Base-by-base conservation (phyloP, 1,284 basidiomycete species). In the Austroboletus novae-zelandiae region DNA sequence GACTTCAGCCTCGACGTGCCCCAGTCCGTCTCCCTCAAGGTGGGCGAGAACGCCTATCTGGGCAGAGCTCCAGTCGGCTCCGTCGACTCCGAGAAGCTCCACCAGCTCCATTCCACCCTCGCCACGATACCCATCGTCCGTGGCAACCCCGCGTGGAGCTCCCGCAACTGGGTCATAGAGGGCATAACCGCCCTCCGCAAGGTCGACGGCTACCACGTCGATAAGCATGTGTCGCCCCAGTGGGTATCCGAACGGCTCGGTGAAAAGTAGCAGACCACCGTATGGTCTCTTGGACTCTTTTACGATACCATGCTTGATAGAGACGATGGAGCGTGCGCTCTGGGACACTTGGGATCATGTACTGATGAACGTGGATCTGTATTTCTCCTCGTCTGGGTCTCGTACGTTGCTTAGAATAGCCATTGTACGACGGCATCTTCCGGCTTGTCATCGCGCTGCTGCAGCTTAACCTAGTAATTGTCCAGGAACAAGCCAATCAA, bases 121-220 rank as follows among this genome's bases (percentile, higher is more conserved):
- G 56, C 64, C 18, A 48, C 56, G 5, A 57, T 61, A 48, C 63
- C 55, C 9, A 30, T 67, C 50, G 42, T 59, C n/a, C 61, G 43
- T 32, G 68, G 63, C 39, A 57, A 68, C 45, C 42, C 65, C 5
- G 51, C 56, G 15, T 70, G 65, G 68, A 55, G 47, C 45, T 63
- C 62, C 31, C 67, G 53, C 44, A 57, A 54, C 10, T 67, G 65
- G 65, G 65, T 60, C 50, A 63, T 67, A 57, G 68, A 69, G 30
- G 68, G 64, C 40, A 44, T 69, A 53, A 43, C 39, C 3, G 65
- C 64, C 17, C 46, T 67, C 36, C 60, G 61, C 35, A 63, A 54
- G 48, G 32, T 54, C 29, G 65, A 70, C 13, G 67, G 64, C 36
- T 68, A 55, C 27, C 53, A 54, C 17, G 47, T 67, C 11, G 66